Evolutionary conservation across 305 asterid species (phyloP), one percentile per base, ranked within the genome.

Genomic region (Salvia sclarea): DNA sequence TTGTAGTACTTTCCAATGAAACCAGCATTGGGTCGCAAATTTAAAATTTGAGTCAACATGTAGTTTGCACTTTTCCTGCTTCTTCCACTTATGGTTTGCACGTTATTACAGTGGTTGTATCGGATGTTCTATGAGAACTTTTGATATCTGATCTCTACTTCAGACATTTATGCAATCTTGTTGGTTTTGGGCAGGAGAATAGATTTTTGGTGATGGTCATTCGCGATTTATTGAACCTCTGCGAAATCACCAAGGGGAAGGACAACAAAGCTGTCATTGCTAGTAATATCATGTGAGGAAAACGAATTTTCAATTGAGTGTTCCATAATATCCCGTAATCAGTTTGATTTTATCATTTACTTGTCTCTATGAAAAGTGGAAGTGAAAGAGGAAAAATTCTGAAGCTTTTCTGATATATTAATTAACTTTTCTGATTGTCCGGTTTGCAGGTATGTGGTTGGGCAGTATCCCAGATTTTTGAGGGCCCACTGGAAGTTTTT

Each of bases 401-500:
- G 2, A 5, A 10, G 25, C 3, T 9, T 24, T 61, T 47, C 43
- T 69, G 41, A 50, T 48, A 55, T 60, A 20, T 45, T 47, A 41
- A 33, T 57, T 17, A 17, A 17, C 55, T 17, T 50, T 18, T 67
- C 50, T 68, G n/a, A 22, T 70, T 75, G 14, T 71, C 61, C 38
- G 66, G 53, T 61, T 56, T 67, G 50, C 84, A 95, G 99, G 99
- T 95, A 95, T 81, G 99, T 95, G 68, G 99, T 95, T 74, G 99
- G 99, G 67, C 99, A 95, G 72, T 95, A 95, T 76, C 99, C 99
- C 35, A 82, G 99, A 65, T 95, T 95, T 80, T 77, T 95, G 79
- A 89, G 99, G 85, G 99, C 99, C 64, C 99, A 95, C 76, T 95
- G 99, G 99, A 95, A 95, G 86, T 95, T 95, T 80, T 81, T 95